phyloP scores from a whole-genome alignment of 2,329 filamentous ascomycete species.

The Aspergillus aculeatinus region DNA sequence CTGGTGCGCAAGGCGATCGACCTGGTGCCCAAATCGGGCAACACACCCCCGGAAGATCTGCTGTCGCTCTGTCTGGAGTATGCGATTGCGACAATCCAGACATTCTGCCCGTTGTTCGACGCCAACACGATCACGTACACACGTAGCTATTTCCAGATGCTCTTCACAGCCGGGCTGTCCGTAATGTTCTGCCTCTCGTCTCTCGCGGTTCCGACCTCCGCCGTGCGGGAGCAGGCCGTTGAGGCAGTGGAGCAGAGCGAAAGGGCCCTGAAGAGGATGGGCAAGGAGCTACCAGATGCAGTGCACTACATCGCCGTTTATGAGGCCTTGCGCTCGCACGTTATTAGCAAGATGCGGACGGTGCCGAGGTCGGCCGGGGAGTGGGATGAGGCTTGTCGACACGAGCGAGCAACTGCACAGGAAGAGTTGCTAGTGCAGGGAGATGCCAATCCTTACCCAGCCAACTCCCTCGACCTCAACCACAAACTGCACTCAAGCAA shows the following conservation, averaged over 20 bases:
- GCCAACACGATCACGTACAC: slow-evolving; percentile 44
- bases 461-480: not conserved
- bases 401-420: no score
- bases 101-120: slow-evolving; percentile 41
- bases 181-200: slow-evolving; percentile 32
- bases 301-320: slow-evolving; percentile 23
- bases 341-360: slow-evolving; percentile 1
- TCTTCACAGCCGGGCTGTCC: slow-evolving; percentile 48
- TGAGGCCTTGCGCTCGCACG: slow-evolving; percentile 17
- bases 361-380: not conserved
- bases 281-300: slow-evolving; percentile 19
- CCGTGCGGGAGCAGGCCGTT: slow-evolving; percentile 9
- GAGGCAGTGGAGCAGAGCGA: slow-evolving; percentile 16
- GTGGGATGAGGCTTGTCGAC: not conserved
- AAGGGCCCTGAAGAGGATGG: slow-evolving; percentile 16
- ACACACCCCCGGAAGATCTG: slow-evolving; percentile 34
- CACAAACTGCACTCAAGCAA: no score
- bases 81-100: slow-evolving; percentile 39
- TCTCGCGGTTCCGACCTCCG: slow-evolving; percentile 9
- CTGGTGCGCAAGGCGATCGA: slow-evolving; percentile 45
- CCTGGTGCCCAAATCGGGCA: slow-evolving; percentile 36
- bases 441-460: no score
- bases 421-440: no score
- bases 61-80: slow-evolving; percentile 36
- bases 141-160: slow-evolving; percentile 51